Evolutionary conservation across 2,329 filamentous ascomycete genomes (phyloP).

Genomic region (Aspergillus pseudotamarii): DNA sequence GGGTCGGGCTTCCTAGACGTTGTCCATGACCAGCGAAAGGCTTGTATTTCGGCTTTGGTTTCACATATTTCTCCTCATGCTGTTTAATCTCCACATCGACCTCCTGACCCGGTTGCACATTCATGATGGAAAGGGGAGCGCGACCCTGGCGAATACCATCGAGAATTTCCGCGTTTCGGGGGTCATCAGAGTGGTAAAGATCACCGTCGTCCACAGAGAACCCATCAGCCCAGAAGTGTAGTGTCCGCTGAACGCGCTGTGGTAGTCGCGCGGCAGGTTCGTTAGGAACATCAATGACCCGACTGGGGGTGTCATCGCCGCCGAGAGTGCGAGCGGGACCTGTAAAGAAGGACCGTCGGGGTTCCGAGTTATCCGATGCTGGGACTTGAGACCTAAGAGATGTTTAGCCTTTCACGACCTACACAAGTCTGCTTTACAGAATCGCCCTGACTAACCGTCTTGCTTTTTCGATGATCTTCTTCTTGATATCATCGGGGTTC

Average conservation of each 20-base stretch:
- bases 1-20: conserved; percentile 65
- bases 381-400: conserved; percentile 34
- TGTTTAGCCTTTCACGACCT: background rate
- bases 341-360: conserved; percentile 53
- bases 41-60: conserved; percentile 66
- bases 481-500: conserved; percentile 61
- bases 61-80: conserved; percentile 65
- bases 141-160: conserved; percentile 65
- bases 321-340: conserved; percentile 67
- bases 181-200: conserved; percentile 65
- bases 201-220: conserved; percentile 69
- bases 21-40: conserved; percentile 64
- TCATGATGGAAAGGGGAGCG: conserved; percentile 64
- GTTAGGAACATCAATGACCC: conserved; percentile 56
- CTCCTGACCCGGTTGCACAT: conserved; percentile 64
- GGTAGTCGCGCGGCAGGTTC: conserved; percentile 44
- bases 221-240: conserved; percentile 68
- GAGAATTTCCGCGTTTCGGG: conserved; percentile 62
- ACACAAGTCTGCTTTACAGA: background rate
- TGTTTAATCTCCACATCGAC: conserved; percentile 67
- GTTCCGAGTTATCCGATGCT: conserved; percentile 47
- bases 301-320: conserved; percentile 64
- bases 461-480: conserved; percentile 54
- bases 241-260: conserved; percentile 59
- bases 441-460: conserved; percentile 30